Base-by-base conservation (phyloP, 441 rosid genomes). In the Populus trichocarpa region DNA sequence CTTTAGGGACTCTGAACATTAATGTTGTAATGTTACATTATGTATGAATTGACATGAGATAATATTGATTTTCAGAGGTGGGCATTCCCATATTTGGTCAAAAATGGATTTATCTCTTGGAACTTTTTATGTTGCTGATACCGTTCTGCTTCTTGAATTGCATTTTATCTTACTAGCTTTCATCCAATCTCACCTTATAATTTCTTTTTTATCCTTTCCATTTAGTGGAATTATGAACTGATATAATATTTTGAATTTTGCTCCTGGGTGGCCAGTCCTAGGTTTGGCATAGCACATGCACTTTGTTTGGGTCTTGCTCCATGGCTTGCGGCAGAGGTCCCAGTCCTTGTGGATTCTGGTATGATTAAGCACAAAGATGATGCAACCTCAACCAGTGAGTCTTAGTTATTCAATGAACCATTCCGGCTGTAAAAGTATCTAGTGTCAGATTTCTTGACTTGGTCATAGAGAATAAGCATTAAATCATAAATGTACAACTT, bases 231-330 rank as follows among this genome's bases (percentile, higher is more conserved):
- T 72, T 35, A 33, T 28, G 53, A 71, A 26, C 10, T 30, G 3
- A 67, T 46, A 23, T 53, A 7, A 13, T 67, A 73, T 28, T 23
- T 76, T 66, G 32, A 16, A 59, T 71, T 63, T 74, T 78, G 70
- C 46, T 73, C 1, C 35, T 73, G 70, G 69, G 30, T 81, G 79
- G 84, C 69, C 90, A 93, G 96, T 83, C 97, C 99, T 69, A 83
- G 97, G 77, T 95, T 93, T 78, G 99, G 99, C 36, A 88, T 95
- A 75, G 99, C 99, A 11, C 99, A 95, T 88, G 98, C 97, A 4
- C 97, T 95, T 76, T 95, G 99, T 83, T 83, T 92, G 88, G 99
- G 99, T 22, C 97, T 95, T 28, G 99, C 99, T 73, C 99, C 99
- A 70, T 93, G 98, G 98, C 95, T 95, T 23, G 99, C 99, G 23